Percentiles rank a stretch among this genome's conserved stretches.
phyloP scores from a whole-genome alignment of 805 yeast genomes.

The Yarrowia alimentaria region DNA sequence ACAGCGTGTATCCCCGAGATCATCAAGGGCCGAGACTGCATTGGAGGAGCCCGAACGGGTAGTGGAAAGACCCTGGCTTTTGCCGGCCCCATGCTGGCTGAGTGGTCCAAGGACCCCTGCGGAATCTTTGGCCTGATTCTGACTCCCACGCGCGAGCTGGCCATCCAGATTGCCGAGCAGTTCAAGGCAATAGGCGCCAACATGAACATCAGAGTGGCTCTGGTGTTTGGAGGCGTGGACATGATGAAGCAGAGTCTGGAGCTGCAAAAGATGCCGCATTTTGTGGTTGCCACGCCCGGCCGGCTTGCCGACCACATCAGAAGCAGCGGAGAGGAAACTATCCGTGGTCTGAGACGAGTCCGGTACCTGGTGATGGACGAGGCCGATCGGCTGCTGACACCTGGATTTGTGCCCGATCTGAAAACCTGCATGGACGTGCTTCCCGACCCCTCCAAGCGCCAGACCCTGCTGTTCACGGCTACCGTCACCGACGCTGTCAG shows the following conservation, averaged over 20 bases:
- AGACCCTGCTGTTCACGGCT: slow-evolving; percentile 90
- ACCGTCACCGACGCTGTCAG: slow-evolving; percentile 93
- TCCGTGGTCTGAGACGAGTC: slow-evolving; percentile 72
- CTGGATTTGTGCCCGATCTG: slow-evolving; percentile 78
- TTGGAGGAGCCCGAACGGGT: slow-evolving; percentile 98
- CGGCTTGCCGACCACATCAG: slow-evolving; percentile 88
- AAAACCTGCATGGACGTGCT: slow-evolving; percentile 66
- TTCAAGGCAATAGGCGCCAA: slow-evolving; percentile 87
- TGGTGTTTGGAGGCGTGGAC: slow-evolving; percentile 94
- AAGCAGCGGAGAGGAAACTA: slow-evolving; percentile 84
- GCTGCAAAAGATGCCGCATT: slow-evolving; percentile 82
- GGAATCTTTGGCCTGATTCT: slow-evolving; percentile 87
- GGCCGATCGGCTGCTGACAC: slow-evolving; percentile 87
- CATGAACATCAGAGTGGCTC: slow-evolving; percentile 78
- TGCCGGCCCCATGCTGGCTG: slow-evolving; percentile 93
- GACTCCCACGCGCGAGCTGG: slow-evolving; percentile 89
- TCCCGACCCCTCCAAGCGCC: slow-evolving; percentile 72
- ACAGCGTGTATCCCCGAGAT: slow-evolving; percentile 84
- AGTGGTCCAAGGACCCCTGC: slow-evolving; percentile 93
- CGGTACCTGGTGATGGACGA: slow-evolving; percentile 88
- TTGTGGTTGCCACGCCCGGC: slow-evolving; percentile 96
- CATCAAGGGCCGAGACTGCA: slow-evolving; percentile 80
- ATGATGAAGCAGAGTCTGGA: slow-evolving; percentile 84
- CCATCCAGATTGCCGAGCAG: slow-evolving; percentile 96
- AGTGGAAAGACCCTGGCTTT: slow-evolving; percentile 97